Evolutionary conservation across 1,284 basidiomycete species (phyloP).

Genomic region (Meripilus lineatus): DNA sequence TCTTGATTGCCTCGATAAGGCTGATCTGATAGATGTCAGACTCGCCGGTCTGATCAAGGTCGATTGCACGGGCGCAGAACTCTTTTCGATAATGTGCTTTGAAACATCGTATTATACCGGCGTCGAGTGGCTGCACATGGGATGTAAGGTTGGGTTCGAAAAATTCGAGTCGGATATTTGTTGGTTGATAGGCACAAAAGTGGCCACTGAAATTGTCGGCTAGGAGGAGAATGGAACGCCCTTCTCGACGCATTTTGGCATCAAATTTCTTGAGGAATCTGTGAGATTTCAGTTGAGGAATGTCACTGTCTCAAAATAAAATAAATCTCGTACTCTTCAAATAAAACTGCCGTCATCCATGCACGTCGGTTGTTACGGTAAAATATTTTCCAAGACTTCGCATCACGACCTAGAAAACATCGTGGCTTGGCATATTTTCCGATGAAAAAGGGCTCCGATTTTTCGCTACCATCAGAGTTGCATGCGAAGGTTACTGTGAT

Average conservation of each 20-base stretch:
- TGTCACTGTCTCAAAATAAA: too few species aligned
- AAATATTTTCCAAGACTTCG: constrained; percentile 22
- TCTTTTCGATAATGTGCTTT: constrained; percentile 28
- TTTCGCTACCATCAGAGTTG: constrained; percentile 30
- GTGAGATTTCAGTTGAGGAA: too few species aligned
- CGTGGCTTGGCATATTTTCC: constrained; percentile 27
- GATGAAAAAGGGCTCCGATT: constrained; percentile 27
- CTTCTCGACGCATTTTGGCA: too few species aligned
- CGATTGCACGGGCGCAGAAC: constrained; percentile 24
- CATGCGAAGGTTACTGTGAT: constrained; percentile 24
- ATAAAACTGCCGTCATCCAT: constrained; percentile 31
- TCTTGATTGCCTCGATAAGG: constrained; percentile 28
- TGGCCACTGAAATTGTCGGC: constrained; percentile 32
- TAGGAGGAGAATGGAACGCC: constrained; percentile 23
- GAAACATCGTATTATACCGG: constrained; percentile 29
- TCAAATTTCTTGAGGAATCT: constrained; percentile 21
- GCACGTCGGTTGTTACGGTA: constrained; percentile 32
- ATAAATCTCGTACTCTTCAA: constrained; percentile 33
- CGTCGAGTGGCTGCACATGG: constrained; percentile 26
- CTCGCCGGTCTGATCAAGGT: constrained; percentile 27
- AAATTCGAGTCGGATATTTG: constrained; percentile 24
- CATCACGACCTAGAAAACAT: constrained; percentile 22
- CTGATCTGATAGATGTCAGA: constrained; percentile 32
- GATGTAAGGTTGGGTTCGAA: constrained; percentile 29
- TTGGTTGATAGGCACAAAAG: constrained; percentile 14